These are phyloP conservation scores for Lecanoromycetidae sp. DNA, from an alignment of 2,329 filamentous ascomycete genomes.

Conservation along the genomic window DNA sequence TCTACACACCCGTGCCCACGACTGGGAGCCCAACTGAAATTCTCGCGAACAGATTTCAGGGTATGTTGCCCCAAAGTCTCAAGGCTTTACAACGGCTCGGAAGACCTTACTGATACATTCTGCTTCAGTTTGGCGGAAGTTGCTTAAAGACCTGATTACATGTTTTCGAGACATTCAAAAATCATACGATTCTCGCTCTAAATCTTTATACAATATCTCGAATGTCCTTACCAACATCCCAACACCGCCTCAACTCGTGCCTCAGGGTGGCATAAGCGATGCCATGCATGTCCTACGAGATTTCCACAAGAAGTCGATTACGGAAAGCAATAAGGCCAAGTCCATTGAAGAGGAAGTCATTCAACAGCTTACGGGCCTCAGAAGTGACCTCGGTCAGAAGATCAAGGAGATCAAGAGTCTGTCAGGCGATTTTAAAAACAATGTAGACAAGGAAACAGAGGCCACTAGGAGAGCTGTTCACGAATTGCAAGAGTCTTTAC, in stretches of 20 bases:
- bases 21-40: constrained; percentile 77
- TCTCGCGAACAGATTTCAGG: constrained; percentile 76
- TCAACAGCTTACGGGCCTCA: constrained; percentile 67
- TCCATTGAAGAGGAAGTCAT: constrained; percentile 91
- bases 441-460: constrained; percentile 90
- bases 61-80: constrained; percentile 36
- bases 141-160: constrained; percentile 83
- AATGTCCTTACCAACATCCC: constrained; percentile 72
- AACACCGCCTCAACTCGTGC: constrained; percentile 63
- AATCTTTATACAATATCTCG: constrained; percentile 68
- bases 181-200: constrained; percentile 76
- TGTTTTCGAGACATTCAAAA: constrained; percentile 89
- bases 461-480: constrained; percentile 66
- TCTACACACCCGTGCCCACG: constrained; percentile 81
- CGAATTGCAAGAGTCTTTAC: constrained; percentile 67
- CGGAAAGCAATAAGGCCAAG: constrained; percentile 74
- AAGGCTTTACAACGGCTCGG: neutral
- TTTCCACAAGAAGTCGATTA: constrained; percentile 69
- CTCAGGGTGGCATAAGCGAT: constrained; percentile 70
- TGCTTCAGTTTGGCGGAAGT: constrained; percentile 71
- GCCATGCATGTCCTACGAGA: constrained; percentile 67
- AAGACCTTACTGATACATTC: neutral
- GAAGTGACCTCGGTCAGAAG: constrained; percentile 84
- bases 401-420: constrained; percentile 97
- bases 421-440: constrained; percentile 92